A percentile compares a stretch with the other conserved stretches of the same genome.
Evolutionary conservation across 495 filamentous ascomycete genomes (phyloP).

Genomic region (Neurospora hispaniola): DNA sequence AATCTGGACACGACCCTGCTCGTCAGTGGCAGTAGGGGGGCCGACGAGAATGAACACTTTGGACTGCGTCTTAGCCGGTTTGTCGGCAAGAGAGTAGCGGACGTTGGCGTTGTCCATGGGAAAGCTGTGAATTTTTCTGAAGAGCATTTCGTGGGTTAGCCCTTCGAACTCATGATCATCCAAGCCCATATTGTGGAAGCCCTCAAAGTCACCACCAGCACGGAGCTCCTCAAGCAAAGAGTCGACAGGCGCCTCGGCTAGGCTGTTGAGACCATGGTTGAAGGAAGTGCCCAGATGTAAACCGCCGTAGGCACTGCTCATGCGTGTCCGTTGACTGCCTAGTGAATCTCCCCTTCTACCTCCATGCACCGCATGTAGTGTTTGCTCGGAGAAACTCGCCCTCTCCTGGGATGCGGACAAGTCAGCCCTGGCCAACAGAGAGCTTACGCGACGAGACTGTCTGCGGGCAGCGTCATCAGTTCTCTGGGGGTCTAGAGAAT

Average conservation of each 20-base stretch:
- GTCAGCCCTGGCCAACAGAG: slow-evolving; percentile 82
- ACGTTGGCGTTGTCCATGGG: slow-evolving; percentile 52
- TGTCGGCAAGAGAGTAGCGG: slow-evolving; percentile 40
- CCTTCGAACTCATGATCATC: slow-evolving; percentile 59
- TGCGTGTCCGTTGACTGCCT: slow-evolving; percentile 52
- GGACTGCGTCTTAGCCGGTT: slow-evolving; percentile 36
- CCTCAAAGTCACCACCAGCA: slow-evolving; percentile 49
- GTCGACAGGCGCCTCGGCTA: slow-evolving; percentile 59
- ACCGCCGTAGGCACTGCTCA: slow-evolving; percentile 42
- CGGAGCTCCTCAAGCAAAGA: slow-evolving; percentile 60
- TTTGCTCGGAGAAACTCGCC: slow-evolving; percentile 62
- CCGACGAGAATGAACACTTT: slow-evolving; percentile 58
- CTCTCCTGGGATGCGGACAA: slow-evolving; percentile 68
- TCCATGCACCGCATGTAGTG: slow-evolving; percentile 36
- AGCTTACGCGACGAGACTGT: slow-evolving; percentile 82
- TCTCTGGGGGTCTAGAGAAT: slow-evolving; percentile 66
- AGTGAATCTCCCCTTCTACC: slow-evolving; percentile 59
- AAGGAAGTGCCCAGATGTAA: slow-evolving; percentile 26
- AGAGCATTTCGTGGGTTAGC: slow-evolving; percentile 60
- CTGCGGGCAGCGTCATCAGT: slow-evolving; percentile 52
- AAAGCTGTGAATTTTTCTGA: slow-evolving; percentile 63
- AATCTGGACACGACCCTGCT: slow-evolving; percentile 38
- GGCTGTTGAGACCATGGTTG: slow-evolving; percentile 35
- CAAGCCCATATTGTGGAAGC: slow-evolving; percentile 58
- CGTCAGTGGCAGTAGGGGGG: slow-evolving; percentile 42